phyloP scores from a whole-genome alignment of 768 basidiomycete species.

The Mycena filopes region DNA sequence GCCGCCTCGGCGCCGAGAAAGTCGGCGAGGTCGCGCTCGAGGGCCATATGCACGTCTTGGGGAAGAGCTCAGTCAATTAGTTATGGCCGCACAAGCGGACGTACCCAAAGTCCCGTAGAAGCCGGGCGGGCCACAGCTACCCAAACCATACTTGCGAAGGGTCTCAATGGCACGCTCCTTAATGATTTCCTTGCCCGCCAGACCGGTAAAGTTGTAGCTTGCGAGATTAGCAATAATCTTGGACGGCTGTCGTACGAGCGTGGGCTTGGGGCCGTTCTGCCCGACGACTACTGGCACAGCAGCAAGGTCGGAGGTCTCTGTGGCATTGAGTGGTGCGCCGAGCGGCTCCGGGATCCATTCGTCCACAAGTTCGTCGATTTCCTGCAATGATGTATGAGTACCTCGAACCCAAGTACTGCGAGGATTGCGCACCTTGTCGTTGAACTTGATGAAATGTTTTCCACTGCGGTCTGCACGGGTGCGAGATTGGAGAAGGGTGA shows the following conservation, averaged over 20 bases:
- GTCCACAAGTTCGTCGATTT: constrained; percentile 95
- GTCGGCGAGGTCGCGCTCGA: constrained; percentile 90
- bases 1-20: constrained; percentile 90
- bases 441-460: constrained; percentile 91
- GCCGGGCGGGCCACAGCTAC: constrained; percentile 94
- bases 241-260: constrained; percentile 67
- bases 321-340: constrained; percentile 65
- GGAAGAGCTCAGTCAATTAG: constrained; percentile 18
- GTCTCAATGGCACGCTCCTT: constrained; percentile 88
- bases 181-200: constrained; percentile 88
- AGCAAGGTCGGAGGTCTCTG: constrained; percentile 75
- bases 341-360: constrained; percentile 95
- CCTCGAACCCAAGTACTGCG: neutral
- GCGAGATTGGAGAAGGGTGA: constrained; percentile 90
- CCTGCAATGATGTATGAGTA: constrained; percentile 57
- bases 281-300: constrained; percentile 84
- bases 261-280: constrained; percentile 85
- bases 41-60: constrained; percentile 88
- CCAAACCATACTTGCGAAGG: constrained; percentile 89
- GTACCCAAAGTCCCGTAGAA: constrained; percentile 96
- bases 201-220: constrained; percentile 91
- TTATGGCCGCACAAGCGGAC: constrained; percentile 40
- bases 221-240: constrained; percentile 88
- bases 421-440: constrained; percentile 73
- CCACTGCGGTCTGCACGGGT: constrained; percentile 87